phyloP scores from a whole-genome alignment of 2,329 filamentous ascomycete genomes.

The Pestalotiopsis fici region DNA sequence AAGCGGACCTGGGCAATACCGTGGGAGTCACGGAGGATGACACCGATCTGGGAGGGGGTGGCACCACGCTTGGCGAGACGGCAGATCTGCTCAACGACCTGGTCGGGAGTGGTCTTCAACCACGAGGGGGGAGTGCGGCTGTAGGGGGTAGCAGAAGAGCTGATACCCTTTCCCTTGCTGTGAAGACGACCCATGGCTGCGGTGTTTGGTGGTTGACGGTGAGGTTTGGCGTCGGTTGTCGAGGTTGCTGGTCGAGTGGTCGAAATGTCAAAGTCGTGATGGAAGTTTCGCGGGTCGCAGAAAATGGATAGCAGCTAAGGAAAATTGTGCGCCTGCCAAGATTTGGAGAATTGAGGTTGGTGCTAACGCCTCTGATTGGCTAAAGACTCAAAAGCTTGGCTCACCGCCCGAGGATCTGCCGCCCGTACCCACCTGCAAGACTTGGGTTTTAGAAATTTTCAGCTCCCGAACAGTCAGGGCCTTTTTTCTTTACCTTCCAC shows the following conservation, averaged over 20 bases:
- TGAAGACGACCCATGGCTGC: conserved; percentile 94
- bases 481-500: neutral
- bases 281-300: conserved; percentile 15
- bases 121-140: conserved; percentile 89
- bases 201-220: conserved; percentile 33
- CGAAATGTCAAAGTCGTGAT: conserved; percentile 20
- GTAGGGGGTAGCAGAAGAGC: conserved; percentile 93
- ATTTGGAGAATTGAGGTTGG: conserved; percentile 4
- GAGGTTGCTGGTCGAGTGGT: conserved; percentile 4
- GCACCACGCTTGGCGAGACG: conserved; percentile 99
- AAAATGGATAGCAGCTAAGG: neutral
- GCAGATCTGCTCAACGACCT: conserved; percentile 98
- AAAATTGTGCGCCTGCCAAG: conserved; percentile 9
- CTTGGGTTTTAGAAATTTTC: neutral
- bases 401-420: conserved; percentile 4
- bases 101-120: conserved; percentile 98
- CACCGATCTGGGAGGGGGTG: conserved; percentile 98
- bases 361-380: conserved; percentile 1
- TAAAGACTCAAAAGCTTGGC: neutral
- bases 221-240: conserved; percentile 7
- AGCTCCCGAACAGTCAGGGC: neutral
- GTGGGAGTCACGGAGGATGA: conserved; percentile 96
- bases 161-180: conserved; percentile 99
- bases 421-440: neutral
- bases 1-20: conserved; percentile 98